phyloP scores from a whole-genome alignment of 169 alveolate species.

The Cyclospora cayetanensis region DNA sequence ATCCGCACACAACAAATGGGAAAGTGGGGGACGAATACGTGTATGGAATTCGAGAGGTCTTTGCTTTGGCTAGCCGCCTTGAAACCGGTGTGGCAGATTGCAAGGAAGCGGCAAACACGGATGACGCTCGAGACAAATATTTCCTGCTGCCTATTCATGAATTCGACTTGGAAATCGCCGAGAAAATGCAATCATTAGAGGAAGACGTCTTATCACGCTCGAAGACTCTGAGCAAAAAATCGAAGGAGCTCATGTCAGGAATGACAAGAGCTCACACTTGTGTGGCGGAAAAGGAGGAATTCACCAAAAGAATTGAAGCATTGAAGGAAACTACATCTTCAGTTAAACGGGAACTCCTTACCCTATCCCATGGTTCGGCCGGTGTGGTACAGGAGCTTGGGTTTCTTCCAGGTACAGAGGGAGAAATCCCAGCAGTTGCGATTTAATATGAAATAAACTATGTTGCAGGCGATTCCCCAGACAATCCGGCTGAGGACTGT shows the following conservation, averaged over 20 bases:
- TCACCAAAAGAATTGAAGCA: slow-evolving; percentile 75
- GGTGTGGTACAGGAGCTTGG: background rate
- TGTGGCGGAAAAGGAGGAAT: slow-evolving; percentile 79
- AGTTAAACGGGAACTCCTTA: background rate
- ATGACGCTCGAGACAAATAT: slow-evolving; percentile 91
- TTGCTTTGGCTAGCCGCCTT: slow-evolving; percentile 85
- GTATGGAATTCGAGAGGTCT: slow-evolving; percentile 89
- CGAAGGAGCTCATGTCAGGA: slow-evolving; percentile 79
- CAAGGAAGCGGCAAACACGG: slow-evolving; percentile 89
- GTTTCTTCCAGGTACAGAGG: background rate
- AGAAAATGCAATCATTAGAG: slow-evolving; percentile 83
- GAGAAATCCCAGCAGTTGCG: background rate
- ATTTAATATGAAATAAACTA: background rate
- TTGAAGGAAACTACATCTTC: background rate
- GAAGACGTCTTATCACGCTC: slow-evolving; percentile 84
- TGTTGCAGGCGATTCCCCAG: slow-evolving; percentile 85
- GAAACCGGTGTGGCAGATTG: slow-evolving; percentile 87
- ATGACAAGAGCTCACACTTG: slow-evolving; percentile 79
- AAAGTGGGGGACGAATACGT: slow-evolving; percentile 84
- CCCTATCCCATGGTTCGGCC: background rate
- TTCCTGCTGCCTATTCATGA: slow-evolving; percentile 86
- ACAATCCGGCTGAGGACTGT: slow-evolving; percentile 91
- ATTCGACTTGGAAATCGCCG: slow-evolving; percentile 84
- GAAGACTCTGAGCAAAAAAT: slow-evolving; percentile 80
- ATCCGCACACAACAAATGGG: slow-evolving; percentile 89